A percentile compares a stretch with the other conserved stretches of the same genome.
Conservation (phyloP, 805 yeast species). For the Kuraishia hungarica region DNA sequence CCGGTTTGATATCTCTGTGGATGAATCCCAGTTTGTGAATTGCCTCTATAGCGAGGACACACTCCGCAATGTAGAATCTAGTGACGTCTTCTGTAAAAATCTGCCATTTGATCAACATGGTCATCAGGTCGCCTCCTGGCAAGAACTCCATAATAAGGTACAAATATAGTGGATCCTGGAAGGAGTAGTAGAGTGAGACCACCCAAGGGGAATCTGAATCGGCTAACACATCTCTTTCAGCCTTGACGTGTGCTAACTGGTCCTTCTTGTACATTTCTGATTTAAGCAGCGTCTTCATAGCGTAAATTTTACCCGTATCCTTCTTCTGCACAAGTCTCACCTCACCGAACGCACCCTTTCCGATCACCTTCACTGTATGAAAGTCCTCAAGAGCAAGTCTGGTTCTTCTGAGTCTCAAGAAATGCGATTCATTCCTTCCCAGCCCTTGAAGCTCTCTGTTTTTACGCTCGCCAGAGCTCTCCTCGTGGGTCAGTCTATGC, state of each 20-base stretch:
- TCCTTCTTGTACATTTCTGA: constrained; percentile 93
- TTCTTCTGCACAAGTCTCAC: constrained; percentile 88
- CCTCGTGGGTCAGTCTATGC: constrained; percentile 58
- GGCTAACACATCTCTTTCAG: constrained; percentile 92
- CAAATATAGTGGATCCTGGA: constrained; percentile 69
- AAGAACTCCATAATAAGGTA: constrained; percentile 75
- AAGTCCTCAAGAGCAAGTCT: constrained; percentile 77
- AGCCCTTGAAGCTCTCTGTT: constrained; percentile 72
- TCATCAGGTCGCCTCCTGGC: constrained; percentile 88
- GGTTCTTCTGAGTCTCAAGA: constrained; percentile 77
- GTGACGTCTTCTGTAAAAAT: constrained; percentile 90
- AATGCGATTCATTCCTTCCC: constrained; percentile 86
- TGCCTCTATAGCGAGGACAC: constrained; percentile 91
- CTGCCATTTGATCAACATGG: constrained; percentile 93
- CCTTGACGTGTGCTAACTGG: constrained; percentile 90
- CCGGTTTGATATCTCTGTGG: constrained; percentile 97
- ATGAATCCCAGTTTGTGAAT: constrained; percentile 89
- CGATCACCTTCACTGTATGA: constrained; percentile 79
- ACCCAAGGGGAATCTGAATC: constrained; percentile 88
- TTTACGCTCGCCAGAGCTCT: constrained; percentile 77
- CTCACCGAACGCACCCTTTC: constrained; percentile 98
- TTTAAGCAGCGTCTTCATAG: constrained; percentile 88
- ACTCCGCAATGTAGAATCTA: constrained; percentile 91
- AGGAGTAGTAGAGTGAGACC: constrained; percentile 72
- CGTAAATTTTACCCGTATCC: constrained; percentile 88